Evolutionary conservation across 163 green algal genomes (phyloP), one percentile per base, ranked within the genome.

Genomic region (Scenedesmus sp.): DNA sequence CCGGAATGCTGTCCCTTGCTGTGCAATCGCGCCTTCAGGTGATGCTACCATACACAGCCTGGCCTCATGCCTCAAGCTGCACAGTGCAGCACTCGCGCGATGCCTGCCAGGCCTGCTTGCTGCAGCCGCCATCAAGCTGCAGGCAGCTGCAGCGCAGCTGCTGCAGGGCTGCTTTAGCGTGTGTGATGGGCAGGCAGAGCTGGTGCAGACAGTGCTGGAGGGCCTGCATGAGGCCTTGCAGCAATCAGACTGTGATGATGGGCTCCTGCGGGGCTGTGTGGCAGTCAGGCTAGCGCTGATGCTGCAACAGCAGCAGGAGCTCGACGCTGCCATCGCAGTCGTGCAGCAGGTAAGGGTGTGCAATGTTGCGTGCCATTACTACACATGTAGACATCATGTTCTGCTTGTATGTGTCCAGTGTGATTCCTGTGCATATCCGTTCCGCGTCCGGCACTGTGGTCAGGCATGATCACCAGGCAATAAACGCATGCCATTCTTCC

Each of bases 261-360:
- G 92, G 2, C 26, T 95, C 26, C 93, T 96, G 64, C 85, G 94
- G 0, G 88, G 93, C 26, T 85, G 66, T 5, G 82, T 93, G 3
- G 94, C 94, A 46, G 55, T 97, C 8, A 95, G 95, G 91, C 90
- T 97, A 86, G 95, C 82, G n/a, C 52, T 95, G 93, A 92, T 96
- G 87, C 94, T 96, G 79, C 92, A 96, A 83, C 90, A 95, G 83
- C 18, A 84, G 16, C 74, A 82, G 16, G 52, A 90, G 55, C 70
- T 91, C 34, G 20, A 82, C 16, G 15, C 55, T 26, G 93, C 90
- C n/a, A 60, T 34, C 9, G 59, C 8, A 7, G 67, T 93, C 2
- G 23, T 93, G 20, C 20, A 92, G 55, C 60, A 95, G 87, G 92
- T 94, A 10, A 66, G 18, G 6, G 1, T 46, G 34, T 26, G 79